Base-by-base conservation (phyloP, 2,329 filamentous ascomycete species). In the Nemania diffusa region DNA sequence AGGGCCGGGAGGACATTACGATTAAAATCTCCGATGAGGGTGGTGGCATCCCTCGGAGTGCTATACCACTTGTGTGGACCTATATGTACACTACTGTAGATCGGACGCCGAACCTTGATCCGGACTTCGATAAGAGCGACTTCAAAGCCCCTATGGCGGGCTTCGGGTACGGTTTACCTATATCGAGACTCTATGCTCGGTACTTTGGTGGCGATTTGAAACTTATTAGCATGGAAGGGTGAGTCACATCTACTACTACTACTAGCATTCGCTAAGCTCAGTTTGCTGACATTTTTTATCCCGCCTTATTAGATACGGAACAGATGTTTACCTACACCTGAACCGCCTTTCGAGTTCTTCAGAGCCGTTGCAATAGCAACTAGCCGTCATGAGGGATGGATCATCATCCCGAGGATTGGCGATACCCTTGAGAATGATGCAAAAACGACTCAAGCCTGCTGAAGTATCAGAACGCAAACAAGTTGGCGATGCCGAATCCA, bases 1-100 rank as follows among this genome's bases (percentile, higher is more conserved):
- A 99, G 81, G 96, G 96, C 65, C 95, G 96, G 79, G 96, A 99
- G 81, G 96, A 99, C 77, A 99, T 99, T 75, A 99, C 96, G 5
- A 97, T 99, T 84, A 99, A 99, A 82, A 92, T 99, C 74, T 93
- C 92, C 4, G 96, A 99, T 79, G 96, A 99, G 81, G 96, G 96
- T 66, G 96, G 96, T 71, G 96, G 96, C 69, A 98, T 99, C 60
- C 94, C 96, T 0, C 86, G 96, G 75, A 97, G 92, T 74, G 89
- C 93, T 59, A 98, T 99, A 71, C 96, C 96, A 5, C 86, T 99
- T 15, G 96, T 98, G n/a, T 99, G 96, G 96, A 99, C 96, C 13
- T 99, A 99, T 80, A 99, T 98, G 96, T 99, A 99, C 80, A 99
- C 96, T 40, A 99, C 96, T 1, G 96, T 99, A 71, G 96, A 98